Conservation (phyloP, 1,284 basidiomycete species). For the Puccinia coronata region DNA sequence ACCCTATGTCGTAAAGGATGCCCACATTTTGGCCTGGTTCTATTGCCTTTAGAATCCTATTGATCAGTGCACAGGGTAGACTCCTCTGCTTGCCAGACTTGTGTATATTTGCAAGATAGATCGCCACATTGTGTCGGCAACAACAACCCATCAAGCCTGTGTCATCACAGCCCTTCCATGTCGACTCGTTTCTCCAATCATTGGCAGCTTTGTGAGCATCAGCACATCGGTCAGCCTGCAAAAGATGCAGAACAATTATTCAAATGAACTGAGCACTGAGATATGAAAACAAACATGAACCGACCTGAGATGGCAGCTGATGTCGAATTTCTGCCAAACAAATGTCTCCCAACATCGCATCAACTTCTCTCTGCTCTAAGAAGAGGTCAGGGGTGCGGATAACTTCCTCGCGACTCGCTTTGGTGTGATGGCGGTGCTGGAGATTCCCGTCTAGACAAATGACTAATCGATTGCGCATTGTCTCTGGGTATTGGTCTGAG, state of each 20-base stretch:
- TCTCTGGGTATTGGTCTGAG: neutral
- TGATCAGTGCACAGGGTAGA: neutral
- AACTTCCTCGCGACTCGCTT: neutral
- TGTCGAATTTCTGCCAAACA: neutral
- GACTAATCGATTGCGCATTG: neutral
- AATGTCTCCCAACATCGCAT: neutral
- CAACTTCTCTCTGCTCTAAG: neutral
- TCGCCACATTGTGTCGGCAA: neutral
- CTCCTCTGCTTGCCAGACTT: neutral
- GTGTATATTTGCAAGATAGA: neutral
- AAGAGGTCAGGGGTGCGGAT: neutral
- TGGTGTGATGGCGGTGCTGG: neutral
- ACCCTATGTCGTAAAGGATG: constrained; percentile 4
- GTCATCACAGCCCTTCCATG: constrained; percentile 29
- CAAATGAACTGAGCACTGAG: neutral
- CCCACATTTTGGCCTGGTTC: neutral
- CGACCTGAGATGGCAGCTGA: neutral
- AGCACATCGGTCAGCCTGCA: neutral
- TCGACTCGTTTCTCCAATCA: constrained; percentile 4
- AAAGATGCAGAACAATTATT: neutral
- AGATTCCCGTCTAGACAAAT: constrained; percentile 5
- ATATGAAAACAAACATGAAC: neutral
- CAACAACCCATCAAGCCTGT: constrained; percentile 15
- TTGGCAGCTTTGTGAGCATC: too few relatives aligned
- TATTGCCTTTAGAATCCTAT: neutral